Evolutionary conservation across 805 yeast genomes (phyloP).

Genomic region (Wickerhamiella australiensis): DNA sequence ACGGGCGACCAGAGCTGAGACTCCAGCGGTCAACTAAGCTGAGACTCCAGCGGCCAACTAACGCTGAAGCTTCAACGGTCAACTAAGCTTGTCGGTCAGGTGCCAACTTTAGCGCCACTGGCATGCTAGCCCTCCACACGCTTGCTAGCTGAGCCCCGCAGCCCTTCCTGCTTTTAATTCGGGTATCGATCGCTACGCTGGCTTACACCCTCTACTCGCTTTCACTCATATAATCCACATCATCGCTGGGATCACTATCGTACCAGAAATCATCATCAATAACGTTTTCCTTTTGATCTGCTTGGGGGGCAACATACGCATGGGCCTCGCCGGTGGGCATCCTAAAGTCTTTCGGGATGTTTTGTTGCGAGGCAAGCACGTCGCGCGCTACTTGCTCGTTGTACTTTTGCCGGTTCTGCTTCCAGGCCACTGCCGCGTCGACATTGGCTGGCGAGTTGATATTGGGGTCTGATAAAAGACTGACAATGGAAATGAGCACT

Average conservation of each 20-base stretch:
- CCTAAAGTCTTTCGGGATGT: slow-evolving; percentile 75
- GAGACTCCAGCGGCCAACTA: no score
- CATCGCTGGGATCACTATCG: slow-evolving; percentile 58
- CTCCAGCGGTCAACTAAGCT: no score
- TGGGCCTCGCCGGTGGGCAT: slow-evolving; percentile 58
- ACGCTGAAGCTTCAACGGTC: no score
- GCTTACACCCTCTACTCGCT: slow-evolving; percentile 27
- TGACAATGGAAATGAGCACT: slow-evolving; percentile 79
- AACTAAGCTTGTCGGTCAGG: no score
- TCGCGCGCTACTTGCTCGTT: slow-evolving; percentile 63
- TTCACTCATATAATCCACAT: slow-evolving; percentile 35
- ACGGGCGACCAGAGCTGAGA: no score
- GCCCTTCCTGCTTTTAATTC: no score
- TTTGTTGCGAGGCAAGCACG: slow-evolving; percentile 57
- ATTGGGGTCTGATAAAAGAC: slow-evolving; percentile 87
- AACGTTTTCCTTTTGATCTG: slow-evolving; percentile 35
- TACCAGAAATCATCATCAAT: slow-evolving; percentile 80
- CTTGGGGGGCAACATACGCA: slow-evolving; percentile 37
- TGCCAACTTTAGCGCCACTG: no score
- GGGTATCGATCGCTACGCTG: no score
- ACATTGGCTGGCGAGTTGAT: slow-evolving; percentile 89
- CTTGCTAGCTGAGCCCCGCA: no score
- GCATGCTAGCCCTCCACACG: no score
- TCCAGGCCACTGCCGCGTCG: slow-evolving; percentile 85
- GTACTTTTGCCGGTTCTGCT: slow-evolving; percentile 69